Conservation (phyloP, 495 filamentous ascomycete genomes). For the Penicillium taxi region DNA sequence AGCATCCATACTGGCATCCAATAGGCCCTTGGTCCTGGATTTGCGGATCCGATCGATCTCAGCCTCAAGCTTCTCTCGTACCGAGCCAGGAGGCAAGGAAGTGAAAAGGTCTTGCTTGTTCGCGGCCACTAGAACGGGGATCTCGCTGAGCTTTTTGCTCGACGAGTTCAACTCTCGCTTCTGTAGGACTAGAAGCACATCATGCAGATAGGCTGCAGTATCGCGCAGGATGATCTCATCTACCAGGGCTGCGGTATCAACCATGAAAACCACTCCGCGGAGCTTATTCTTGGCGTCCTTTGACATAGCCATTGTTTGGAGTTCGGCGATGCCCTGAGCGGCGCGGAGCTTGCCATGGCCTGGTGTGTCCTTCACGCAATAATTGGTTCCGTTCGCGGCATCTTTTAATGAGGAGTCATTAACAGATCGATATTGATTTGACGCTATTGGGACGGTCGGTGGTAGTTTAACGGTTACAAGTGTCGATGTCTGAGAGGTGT, state of each 20-base stretch:
- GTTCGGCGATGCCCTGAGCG: slow-evolving; percentile 37
- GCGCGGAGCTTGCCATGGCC: slow-evolving; percentile 88
- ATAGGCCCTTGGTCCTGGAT: slow-evolving; percentile 68
- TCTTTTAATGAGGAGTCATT: slow-evolving; percentile 59
- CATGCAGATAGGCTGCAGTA: slow-evolving; percentile 75
- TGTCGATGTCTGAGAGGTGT: slow-evolving; percentile 72
- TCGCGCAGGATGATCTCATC: slow-evolving; percentile 50
- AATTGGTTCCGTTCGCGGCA: slow-evolving; percentile 66
- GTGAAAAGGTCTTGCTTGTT: slow-evolving; percentile 97
- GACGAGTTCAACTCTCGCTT: slow-evolving; percentile 53
- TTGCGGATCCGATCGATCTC: slow-evolving; percentile 76
- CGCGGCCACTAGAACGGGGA: slow-evolving; percentile 75
- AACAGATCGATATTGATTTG: slow-evolving; percentile 60
- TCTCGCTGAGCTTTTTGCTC: slow-evolving; percentile 49
- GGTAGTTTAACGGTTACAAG: slow-evolving; percentile 67
- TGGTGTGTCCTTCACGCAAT: slow-evolving; percentile 80
- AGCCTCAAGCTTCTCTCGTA: slow-evolving; percentile 65
- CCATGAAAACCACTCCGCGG: slow-evolving; percentile 75
- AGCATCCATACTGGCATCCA: slow-evolving; percentile 53
- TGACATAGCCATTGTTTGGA: slow-evolving; percentile 34
- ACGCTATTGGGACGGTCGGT: slow-evolving; percentile 50
- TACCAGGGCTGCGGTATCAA: slow-evolving; percentile 72
- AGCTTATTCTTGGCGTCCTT: slow-evolving; percentile 47
- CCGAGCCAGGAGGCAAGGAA: slow-evolving; percentile 71
- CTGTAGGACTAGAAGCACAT: slow-evolving; percentile 73